Evolutionary conservation across 1,284 basidiomycete genomes (phyloP).

Genomic region (Trichosporon coremiiforme): DNA sequence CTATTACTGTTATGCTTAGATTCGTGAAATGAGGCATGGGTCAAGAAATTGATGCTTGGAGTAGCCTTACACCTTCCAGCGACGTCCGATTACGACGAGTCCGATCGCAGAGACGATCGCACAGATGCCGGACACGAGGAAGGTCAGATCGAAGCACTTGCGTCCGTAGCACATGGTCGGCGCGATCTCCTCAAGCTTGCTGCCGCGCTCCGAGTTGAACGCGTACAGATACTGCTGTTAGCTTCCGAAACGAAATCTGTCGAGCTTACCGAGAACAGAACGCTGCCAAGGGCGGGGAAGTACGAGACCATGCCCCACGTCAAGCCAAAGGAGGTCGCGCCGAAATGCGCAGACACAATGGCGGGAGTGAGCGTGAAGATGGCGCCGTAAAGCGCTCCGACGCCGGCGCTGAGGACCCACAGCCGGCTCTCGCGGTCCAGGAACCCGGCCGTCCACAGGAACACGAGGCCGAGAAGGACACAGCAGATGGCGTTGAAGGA

Average conservation of each 20-base stretch:
- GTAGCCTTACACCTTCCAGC: slow-evolving; percentile 48
- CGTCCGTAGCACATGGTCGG: slow-evolving; percentile 47
- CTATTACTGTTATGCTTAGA: slow-evolving; percentile 14
- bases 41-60: not conserved
- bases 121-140: slow-evolving; percentile 48
- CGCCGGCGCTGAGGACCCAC: slow-evolving; percentile 52
- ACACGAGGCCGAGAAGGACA: slow-evolving; percentile 42
- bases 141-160: slow-evolving; percentile 48
- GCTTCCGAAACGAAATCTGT: not conserved
- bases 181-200: slow-evolving; percentile 42
- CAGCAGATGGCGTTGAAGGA: slow-evolving; percentile 45
- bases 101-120: slow-evolving; percentile 42
- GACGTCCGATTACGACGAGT: slow-evolving; percentile 42
- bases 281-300: slow-evolving; percentile 51
- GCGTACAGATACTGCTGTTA: slow-evolving; percentile 18
- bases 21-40: slow-evolving; percentile 33
- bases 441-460: slow-evolving; percentile 44
- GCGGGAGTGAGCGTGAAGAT: slow-evolving; percentile 54
- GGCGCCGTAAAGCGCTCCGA: slow-evolving; percentile 53
- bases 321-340: slow-evolving; percentile 55
- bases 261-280: slow-evolving; percentile 51
- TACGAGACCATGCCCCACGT: slow-evolving; percentile 58
- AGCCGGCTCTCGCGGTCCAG: slow-evolving; percentile 45
- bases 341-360: slow-evolving; percentile 53
- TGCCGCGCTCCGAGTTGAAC: slow-evolving; percentile 27